phyloP scores from a whole-genome alignment of 768 basidiomycete species.

The Xerocomus spinulosus region DNA sequence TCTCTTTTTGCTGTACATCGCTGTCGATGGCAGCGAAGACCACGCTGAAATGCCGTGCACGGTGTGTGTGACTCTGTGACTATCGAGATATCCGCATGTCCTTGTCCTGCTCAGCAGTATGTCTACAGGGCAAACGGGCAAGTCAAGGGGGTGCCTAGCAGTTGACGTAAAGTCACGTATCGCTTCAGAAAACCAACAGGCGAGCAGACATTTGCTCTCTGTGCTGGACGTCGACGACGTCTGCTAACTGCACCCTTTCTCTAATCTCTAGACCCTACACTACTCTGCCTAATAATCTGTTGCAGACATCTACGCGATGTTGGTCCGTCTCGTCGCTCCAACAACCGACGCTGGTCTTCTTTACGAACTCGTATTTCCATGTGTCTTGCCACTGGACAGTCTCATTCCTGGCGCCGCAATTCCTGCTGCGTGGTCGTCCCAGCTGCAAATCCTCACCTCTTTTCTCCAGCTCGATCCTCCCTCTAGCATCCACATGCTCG shows the following conservation, averaged over 20 bases:
- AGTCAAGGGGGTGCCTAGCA: too few species aligned
- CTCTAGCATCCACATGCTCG: constrained; percentile 50
- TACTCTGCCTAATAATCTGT: constrained; percentile 25
- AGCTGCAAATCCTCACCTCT: constrained; percentile 45
- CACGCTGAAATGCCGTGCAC: constrained; percentile 3
- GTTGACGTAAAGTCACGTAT: constrained; percentile 32
- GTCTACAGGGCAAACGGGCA: too few species aligned
- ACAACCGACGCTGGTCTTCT: constrained; percentile 49
- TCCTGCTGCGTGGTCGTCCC: constrained; percentile 51
- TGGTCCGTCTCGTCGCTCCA: constrained; percentile 49
- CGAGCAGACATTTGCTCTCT: constrained; percentile 11
- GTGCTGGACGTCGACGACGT: constrained; percentile 32
- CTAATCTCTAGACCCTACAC: constrained; percentile 18
- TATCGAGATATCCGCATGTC: too few species aligned
- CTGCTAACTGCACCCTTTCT: constrained; percentile 5
- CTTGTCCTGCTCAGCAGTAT: too few species aligned
- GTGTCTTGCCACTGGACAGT: constrained; percentile 32
- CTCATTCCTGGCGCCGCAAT: constrained; percentile 32
- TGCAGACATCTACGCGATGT: constrained; percentile 37
- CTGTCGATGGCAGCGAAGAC: constrained; percentile 12
- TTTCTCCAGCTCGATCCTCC: constrained; percentile 52
- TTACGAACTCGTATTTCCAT: constrained; percentile 52
- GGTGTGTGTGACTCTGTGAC: too few species aligned
- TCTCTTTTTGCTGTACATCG: constrained; percentile 15
- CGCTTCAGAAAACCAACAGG: constrained; percentile 26